Evolutionary conservation across 495 filamentous ascomycete species (phyloP), one percentile per base, ranked within the genome.

Genomic region (Clohesyomyces aquaticus): DNA sequence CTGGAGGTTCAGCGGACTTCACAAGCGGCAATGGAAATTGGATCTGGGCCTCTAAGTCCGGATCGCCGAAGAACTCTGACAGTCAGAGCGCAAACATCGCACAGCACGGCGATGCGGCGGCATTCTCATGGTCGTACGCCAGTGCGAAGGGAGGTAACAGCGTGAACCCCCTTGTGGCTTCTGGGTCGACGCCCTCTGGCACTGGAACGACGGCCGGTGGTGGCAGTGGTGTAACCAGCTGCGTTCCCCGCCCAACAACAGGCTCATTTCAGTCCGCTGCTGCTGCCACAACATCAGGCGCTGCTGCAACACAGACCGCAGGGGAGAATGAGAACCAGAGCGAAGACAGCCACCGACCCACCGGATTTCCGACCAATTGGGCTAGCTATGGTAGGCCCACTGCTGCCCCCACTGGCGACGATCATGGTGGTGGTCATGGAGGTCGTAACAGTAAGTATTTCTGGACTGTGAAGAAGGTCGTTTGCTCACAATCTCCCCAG

Each of bases 21-120:
- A 79, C 63, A 12, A 74, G 70, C 27, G 71, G 78, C 0, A 72
- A 66, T 6, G 80, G 81, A 19, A 67, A 74, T 12, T 93, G 88
- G 84, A 88, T 96, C 63, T 87, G 80, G 69, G 87, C 87, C 1
- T 80, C 81, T 72, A 85, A 84, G 55, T 67, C 55, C 1, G 88
- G 91, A 3, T 70, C 73, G 0, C 65, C 87, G 0, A 68, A 93
- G 47, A 77, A 82, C 32, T 83, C 84, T 11, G 77, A 80, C 11
- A 79, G 78, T 54, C 43, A 66, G 2, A 73, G 72, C 6, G 83
- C 80, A 0, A 57, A 50, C 14, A 85, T 95, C 59, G 28, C 42
- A 9, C 77, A 85, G 58, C 91, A 96, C 72, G 81, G 85, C 73
- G 67, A 21, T 73, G 78, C 23, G 77, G 79, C 0, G 43, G 61